These are phyloP conservation scores for Laburnicola sp. DNA, from an alignment of 2,329 filamentous ascomycete genomes.

Conservation along the genomic window DNA sequence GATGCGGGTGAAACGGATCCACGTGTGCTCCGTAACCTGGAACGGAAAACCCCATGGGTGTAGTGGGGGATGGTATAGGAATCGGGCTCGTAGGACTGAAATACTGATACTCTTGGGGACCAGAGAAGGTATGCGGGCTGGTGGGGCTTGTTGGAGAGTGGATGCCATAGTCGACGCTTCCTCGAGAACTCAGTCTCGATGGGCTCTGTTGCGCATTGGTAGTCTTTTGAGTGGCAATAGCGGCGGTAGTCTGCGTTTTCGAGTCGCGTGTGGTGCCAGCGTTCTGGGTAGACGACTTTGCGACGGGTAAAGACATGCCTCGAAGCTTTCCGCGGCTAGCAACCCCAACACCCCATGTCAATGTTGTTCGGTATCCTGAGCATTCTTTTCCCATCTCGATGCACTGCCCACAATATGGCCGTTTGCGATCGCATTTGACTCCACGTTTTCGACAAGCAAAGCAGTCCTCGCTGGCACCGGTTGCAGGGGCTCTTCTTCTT, in stretches of 20 bases:
- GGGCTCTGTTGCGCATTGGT: conserved; percentile 30
- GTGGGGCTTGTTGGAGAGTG: conserved; percentile 42
- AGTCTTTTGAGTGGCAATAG: conserved; percentile 22
- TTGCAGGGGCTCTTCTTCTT: conserved; percentile 83
- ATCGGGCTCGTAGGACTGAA: conserved; percentile 46
- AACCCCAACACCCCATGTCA: conserved; percentile 96
- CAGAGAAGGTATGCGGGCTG: conserved; percentile 40
- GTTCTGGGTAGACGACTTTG: conserved; percentile 46
- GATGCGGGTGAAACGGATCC: conserved; percentile 39
- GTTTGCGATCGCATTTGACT: conserved; percentile 83
- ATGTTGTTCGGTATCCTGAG: conserved; percentile 92
- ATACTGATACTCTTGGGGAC: conserved; percentile 43
- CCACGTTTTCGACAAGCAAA: conserved; percentile 86
- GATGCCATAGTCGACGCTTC: conserved; percentile 40
- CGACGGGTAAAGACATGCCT: conserved; percentile 74
- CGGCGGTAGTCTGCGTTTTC: conserved; percentile 31
- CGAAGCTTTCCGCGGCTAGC: conserved; percentile 93
- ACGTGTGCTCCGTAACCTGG: conserved; percentile 46
- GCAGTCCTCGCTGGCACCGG: conserved; percentile 91
- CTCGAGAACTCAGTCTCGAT: conserved; percentile 31
- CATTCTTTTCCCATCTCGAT: conserved; percentile 90
- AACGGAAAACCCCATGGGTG: conserved; percentile 44
- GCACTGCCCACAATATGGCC: conserved; percentile 94
- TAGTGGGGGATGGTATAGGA: conserved; percentile 44
- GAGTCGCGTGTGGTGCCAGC: conserved; percentile 31